A percentile compares a stretch with the other conserved stretches of the same genome.
phyloP scores from a whole-genome alignment of 148 eudicot genomes.

The Rheum nobile region DNA sequence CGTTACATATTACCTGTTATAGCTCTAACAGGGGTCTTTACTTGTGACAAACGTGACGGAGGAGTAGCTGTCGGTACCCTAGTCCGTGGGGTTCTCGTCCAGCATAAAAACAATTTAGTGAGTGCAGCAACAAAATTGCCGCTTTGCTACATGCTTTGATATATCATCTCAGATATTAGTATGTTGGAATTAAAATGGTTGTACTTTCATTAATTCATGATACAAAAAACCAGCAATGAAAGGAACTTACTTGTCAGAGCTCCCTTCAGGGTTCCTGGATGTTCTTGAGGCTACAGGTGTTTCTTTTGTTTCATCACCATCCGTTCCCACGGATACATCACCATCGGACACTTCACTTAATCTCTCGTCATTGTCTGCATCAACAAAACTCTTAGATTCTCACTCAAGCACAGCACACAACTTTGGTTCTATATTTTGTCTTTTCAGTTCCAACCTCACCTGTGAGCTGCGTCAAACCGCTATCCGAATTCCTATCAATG shows the following conservation, averaged over 20 bases:
- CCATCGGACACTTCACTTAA: constrained; percentile 37
- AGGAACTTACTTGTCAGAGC: constrained; percentile 45
- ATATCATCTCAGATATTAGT: no score
- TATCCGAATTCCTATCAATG: constrained; percentile 18
- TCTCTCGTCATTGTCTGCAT: constrained; percentile 32
- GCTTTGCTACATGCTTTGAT: no score
- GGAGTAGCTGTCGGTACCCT: constrained; percentile 19
- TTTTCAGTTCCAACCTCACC: background rate
- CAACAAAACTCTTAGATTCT: constrained; percentile 11
- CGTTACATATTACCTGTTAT: constrained; percentile 21
- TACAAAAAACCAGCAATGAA: no score
- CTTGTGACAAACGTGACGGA: constrained; percentile 34
- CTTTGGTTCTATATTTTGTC: background rate
- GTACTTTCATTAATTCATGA: no score
- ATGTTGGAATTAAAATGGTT: no score
- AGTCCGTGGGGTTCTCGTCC: constrained; percentile 18
- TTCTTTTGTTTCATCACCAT: constrained; percentile 33
- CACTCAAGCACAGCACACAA: constrained; percentile 10
- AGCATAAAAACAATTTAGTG: constrained; percentile 10
- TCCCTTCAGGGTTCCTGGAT: constrained; percentile 19
- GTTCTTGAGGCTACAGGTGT: no score
- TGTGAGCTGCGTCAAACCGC: constrained; percentile 6
- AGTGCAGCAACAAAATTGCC: no score
- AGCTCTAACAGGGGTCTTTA: constrained; percentile 19
- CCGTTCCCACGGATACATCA: constrained; percentile 37